Evolutionary conservation across 2,329 filamentous ascomycete species (phyloP), one percentile per base, ranked within the genome.

Genomic region (Fusarium proliferatum): DNA sequence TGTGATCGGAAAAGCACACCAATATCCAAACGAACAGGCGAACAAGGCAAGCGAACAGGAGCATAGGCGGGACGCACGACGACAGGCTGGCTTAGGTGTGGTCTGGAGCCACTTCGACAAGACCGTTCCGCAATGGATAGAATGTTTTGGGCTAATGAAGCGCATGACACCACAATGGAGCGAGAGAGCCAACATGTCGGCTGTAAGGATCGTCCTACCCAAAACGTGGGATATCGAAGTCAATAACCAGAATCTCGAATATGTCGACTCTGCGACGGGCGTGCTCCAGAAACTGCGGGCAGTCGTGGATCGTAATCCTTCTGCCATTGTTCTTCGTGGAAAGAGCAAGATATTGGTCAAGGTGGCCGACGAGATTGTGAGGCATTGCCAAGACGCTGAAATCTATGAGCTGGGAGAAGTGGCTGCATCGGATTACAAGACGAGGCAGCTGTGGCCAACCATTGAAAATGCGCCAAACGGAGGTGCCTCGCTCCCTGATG

Each of bases 331-430:
- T 38, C 71, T 82, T 36, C 81, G 81, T 11, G 82, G 81, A 9
- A 72, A 77, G 52, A 80, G 76, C 38, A 66, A 75, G 10, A 74
- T 78, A 9, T 62, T 84, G 36, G 78, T 79, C 38, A 80, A 80
- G 57, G 81, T 81, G 7, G 79, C 81, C 3, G 79, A 82, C 38
- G 81, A 82, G 61, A 74, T 83, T 52, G 76, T 82, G 33, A 71
- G 68, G 19, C 62, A 76, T 23, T 81, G 77, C 62, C 68, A 73
- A 28, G 79, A 80, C 23, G 78, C 81, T 16, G 69, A 82, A 69
- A 76, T 84, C 19, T 83, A 80, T 52, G 74, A 79, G 65, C 79
- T 84, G n/a, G 83, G 82, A 42, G 79, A 82, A 21, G 80, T 83
- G 17, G 76, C 76, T 2, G 75, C 78, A 8, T 75, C 78, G 13